Conservation (phyloP, 768 basidiomycete genomes). For the Tulasnella sp. region DNA sequence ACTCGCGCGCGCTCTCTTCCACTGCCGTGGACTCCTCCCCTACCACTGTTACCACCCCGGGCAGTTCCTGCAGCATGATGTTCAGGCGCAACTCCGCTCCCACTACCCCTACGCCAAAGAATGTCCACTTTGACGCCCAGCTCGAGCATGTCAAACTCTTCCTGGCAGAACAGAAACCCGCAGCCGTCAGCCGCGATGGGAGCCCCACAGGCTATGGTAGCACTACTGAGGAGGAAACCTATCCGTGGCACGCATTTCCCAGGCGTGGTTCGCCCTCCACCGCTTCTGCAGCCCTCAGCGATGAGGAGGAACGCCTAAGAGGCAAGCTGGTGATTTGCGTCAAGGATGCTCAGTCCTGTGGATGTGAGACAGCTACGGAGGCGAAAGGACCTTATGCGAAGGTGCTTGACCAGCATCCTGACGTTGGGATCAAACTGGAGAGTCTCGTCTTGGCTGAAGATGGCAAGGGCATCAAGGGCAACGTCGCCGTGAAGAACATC, state of each 20-base stretch:
- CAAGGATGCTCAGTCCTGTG: slow-evolving; percentile 18
- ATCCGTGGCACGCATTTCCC: not conserved
- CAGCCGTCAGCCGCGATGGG: slow-evolving; percentile 83
- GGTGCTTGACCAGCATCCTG: not conserved
- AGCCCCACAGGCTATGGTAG: slow-evolving; percentile 61
- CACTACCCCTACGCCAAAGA: slow-evolving; percentile 61
- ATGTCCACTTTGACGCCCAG: slow-evolving; percentile 84
- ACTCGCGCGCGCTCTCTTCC: slow-evolving; percentile 32
- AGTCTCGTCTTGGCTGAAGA: slow-evolving; percentile 31
- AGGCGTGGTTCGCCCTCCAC: not conserved
- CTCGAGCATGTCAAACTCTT: slow-evolving; percentile 93
- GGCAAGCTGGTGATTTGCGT: slow-evolving; percentile 37
- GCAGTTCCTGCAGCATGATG: slow-evolving; percentile 22
- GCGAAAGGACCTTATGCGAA: not conserved
- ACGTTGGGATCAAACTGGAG: slow-evolving; percentile 29
- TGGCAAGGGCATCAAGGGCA: slow-evolving; percentile 48
- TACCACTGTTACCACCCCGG: not conserved
- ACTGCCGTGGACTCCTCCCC: slow-evolving; percentile 37
- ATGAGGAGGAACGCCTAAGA: slow-evolving; percentile 18
- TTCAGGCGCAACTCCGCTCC: slow-evolving; percentile 38
- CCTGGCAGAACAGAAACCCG: slow-evolving; percentile 86
- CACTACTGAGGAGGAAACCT: slow-evolving; percentile 29
- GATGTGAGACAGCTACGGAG: not conserved
- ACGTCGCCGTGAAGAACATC: slow-evolving; percentile 68
- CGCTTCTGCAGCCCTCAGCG: not conserved